These are phyloP conservation scores for Heterobasidion annosum DNA, from an alignment of 1,284 basidiomycete species.

Conservation along the genomic window DNA sequence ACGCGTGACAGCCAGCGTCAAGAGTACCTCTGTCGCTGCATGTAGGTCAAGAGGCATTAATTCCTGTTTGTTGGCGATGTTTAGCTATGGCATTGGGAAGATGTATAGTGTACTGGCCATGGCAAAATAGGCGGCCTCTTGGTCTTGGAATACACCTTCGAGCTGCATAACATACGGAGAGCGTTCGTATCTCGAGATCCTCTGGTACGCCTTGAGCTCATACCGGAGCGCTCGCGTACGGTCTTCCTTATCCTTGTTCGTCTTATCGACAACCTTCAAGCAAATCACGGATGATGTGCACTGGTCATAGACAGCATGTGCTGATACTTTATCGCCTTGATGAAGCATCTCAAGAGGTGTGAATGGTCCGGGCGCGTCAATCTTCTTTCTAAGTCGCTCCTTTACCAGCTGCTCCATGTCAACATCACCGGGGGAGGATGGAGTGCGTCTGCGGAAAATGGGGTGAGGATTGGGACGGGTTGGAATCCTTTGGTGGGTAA, in stretches of 20 bases:
- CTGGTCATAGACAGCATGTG: constrained; percentile 18
- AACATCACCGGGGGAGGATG: background rate
- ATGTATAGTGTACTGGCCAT: constrained; percentile 18
- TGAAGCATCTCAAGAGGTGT: constrained; percentile 16
- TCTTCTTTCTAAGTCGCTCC: background rate
- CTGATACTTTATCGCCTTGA: constrained; percentile 17
- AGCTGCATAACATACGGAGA: constrained; percentile 22
- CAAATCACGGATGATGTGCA: constrained; percentile 9
- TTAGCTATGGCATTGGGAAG: background rate
- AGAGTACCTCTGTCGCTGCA: constrained; percentile 9
- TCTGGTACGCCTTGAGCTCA: constrained; percentile 23
- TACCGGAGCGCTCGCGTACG: constrained; percentile 5
- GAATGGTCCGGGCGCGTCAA: constrained; percentile 17
- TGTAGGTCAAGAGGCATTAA: constrained; percentile 23
- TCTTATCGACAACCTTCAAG: constrained; percentile 11
- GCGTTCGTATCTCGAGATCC: constrained; percentile 15
- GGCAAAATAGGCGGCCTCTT: constrained; percentile 16
- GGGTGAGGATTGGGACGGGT: background rate
- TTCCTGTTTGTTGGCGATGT: constrained; percentile 14
- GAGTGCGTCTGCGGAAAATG: constrained; percentile 3
- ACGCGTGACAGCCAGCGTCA: constrained; percentile 9
- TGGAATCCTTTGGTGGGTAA: background rate
- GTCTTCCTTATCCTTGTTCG: constrained; percentile 3
- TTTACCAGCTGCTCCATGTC: background rate
- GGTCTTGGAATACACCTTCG: constrained; percentile 22